Conservation (phyloP, 2,329 filamentous ascomycete genomes). For the Stagonosporopsis vannaccii region DNA sequence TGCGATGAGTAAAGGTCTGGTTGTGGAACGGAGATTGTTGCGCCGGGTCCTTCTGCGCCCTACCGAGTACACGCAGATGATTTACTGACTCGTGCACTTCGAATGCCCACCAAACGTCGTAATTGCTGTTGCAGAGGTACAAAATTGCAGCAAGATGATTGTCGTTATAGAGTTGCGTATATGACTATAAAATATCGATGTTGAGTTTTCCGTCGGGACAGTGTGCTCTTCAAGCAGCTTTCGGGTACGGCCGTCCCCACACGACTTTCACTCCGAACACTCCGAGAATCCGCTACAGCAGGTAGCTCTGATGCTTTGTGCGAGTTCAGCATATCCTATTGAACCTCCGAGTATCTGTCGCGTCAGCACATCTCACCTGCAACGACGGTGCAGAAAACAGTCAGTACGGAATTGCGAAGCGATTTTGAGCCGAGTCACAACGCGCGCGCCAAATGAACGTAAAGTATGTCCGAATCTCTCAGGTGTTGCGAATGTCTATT, state of each 20-base stretch:
- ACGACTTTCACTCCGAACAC: not conserved
- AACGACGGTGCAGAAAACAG: not conserved
- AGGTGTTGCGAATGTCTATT: not conserved
- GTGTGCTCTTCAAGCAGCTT: not conserved
- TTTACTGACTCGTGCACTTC: not conserved
- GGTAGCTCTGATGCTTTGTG: not conserved
- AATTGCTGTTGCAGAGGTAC: not conserved
- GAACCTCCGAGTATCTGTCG: not conserved
- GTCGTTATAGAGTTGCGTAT: not conserved
- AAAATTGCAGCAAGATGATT: not conserved
- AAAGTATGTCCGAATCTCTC: not conserved
- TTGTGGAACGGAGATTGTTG: not conserved
- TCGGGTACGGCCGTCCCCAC: not conserved
- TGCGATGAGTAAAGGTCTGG: not conserved
- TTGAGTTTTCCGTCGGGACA: not conserved
- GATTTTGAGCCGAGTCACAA: not conserved
- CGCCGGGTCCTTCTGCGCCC: not conserved
- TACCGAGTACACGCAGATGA: not conserved
- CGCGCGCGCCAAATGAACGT: not conserved
- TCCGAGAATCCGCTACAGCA: not conserved
- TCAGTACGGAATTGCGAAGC: not conserved
- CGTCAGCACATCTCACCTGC: not conserved
- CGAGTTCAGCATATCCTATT: not conserved
- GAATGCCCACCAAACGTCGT: not conserved
- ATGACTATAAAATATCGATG: not conserved